Conservation (phyloP, 2,329 filamentous ascomycete genomes). For the Alternaria incomplexa region DNA sequence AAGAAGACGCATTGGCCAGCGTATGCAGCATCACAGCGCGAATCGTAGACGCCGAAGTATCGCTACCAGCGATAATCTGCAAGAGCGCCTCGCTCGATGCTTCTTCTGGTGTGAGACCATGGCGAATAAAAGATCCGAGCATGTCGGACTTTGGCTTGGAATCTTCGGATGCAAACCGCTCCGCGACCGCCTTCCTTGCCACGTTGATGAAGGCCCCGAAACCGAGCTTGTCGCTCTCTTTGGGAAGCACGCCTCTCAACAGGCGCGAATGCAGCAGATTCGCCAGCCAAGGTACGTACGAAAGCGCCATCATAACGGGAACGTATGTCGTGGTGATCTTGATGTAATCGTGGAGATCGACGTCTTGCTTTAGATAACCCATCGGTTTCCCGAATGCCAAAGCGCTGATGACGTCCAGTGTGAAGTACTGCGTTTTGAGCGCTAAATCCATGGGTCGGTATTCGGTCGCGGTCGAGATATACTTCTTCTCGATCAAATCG, state of each 20-base stretch:
- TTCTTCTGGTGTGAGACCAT: constrained; percentile 51
- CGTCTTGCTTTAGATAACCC: constrained; percentile 57
- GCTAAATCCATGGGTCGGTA: constrained; percentile 52
- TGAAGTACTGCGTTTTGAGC: constrained; percentile 58
- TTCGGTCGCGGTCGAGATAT: constrained; percentile 30
- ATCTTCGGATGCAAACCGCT: constrained; percentile 54
- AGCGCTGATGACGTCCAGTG: constrained; percentile 61
- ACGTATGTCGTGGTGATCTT: constrained; percentile 49
- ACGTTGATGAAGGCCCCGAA: constrained; percentile 50
- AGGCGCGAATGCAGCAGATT: constrained; percentile 20
- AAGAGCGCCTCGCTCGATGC: constrained; percentile 52
- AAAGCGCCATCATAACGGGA: constrained; percentile 21
- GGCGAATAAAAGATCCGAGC: constrained; percentile 58
- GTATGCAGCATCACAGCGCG: constrained; percentile 59
- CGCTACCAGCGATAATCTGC: constrained; percentile 61
- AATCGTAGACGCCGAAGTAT: constrained; percentile 62
- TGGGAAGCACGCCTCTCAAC: constrained; percentile 21
- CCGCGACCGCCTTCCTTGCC: constrained; percentile 54
- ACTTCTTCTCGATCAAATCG: constrained; percentile 56
- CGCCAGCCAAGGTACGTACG: constrained; percentile 22
- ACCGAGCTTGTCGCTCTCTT: constrained; percentile 53
- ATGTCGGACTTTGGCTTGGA: constrained; percentile 55
- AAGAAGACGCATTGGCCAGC: constrained; percentile 54
- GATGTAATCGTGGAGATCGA: constrained; percentile 54
- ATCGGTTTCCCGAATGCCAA: constrained; percentile 59